These are phyloP conservation scores for Nicotiana attenuata DNA, from an alignment of 257 asterid species.

Conservation along the genomic window DNA sequence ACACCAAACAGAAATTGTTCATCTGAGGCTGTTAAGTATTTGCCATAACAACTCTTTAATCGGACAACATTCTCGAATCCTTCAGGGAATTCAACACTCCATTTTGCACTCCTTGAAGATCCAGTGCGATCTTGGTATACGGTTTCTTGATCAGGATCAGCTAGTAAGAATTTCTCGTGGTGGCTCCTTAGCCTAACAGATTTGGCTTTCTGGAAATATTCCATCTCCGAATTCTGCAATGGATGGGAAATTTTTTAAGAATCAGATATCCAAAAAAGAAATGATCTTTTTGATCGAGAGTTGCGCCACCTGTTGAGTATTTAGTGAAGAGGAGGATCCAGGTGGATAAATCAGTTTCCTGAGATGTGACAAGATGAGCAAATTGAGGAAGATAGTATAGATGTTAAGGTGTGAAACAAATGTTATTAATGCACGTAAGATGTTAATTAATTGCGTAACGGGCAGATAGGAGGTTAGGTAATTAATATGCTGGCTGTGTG, in stretches of 20 bases:
- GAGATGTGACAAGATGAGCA: neutral
- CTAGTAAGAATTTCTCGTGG: conserved; percentile 66
- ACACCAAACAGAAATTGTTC: conserved; percentile 61
- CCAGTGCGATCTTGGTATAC: conserved; percentile 66
- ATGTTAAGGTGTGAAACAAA: neutral
- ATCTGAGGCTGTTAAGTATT: conserved; percentile 62
- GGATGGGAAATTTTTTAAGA: neutral
- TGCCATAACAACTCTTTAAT: conserved; percentile 57
- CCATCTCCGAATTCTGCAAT: conserved; percentile 55
- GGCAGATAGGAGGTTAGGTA: neutral
- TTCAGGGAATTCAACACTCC: conserved; percentile 76
- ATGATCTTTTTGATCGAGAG: neutral
- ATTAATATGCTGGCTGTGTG: neutral
- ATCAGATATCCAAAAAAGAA: neutral
- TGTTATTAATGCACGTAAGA: neutral
- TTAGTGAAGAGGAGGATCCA: neutral
- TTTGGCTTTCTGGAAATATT: conserved; percentile 58
- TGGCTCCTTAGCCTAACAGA: conserved; percentile 63
- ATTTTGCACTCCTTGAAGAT: conserved; percentile 36
- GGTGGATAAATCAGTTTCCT: neutral
- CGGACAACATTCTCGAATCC: conserved; percentile 47
- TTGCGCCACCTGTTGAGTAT: too few relatives aligned
- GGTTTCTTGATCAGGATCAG: conserved; percentile 57
- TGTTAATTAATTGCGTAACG: neutral
- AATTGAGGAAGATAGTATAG: neutral